These are phyloP conservation scores for Stromatinia cepivora DNA, from an alignment of 2,329 filamentous ascomycete species.

Conservation along the genomic window DNA sequence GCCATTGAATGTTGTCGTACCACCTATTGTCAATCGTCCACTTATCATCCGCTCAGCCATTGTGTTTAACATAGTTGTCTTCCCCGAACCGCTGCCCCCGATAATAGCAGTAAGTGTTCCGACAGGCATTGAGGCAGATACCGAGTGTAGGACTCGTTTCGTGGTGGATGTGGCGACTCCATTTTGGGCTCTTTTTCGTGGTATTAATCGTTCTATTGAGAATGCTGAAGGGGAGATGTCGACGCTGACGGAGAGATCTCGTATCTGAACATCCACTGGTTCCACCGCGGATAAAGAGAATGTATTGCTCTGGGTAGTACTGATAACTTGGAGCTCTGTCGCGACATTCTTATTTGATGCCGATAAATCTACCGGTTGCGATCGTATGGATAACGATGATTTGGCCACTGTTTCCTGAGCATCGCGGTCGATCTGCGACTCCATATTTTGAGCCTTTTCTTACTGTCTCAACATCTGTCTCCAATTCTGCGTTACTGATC, in stretches of 20 bases:
- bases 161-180: constrained; percentile 41
- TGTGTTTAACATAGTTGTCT: constrained; percentile 70
- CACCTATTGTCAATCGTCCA: constrained; percentile 52
- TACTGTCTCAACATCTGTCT: neutral
- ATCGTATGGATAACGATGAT: constrained; percentile 1
- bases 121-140: constrained; percentile 62
- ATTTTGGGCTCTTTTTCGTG: constrained; percentile 35
- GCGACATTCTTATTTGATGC: constrained; percentile 7
- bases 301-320: constrained; percentile 34
- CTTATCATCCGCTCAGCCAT: constrained; percentile 67
- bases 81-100: constrained; percentile 71
- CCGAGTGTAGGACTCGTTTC: constrained; percentile 60
- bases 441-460: neutral
- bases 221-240: constrained; percentile 58
- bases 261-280: constrained; percentile 54
- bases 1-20: constrained; percentile 63
- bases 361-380: neutral
- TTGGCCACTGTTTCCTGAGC: neutral
- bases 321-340: constrained; percentile 21
- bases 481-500: neutral
- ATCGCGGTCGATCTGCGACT: neutral
- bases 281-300: constrained; percentile 52
- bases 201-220: constrained; percentile 45
- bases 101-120: constrained; percentile 75
- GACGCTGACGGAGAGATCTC: constrained; percentile 56